Evolutionary conservation across 345 rosid species (phyloP), one percentile per base, ranked within the genome.

Genomic region (Streptanthus diversifolius): DNA sequence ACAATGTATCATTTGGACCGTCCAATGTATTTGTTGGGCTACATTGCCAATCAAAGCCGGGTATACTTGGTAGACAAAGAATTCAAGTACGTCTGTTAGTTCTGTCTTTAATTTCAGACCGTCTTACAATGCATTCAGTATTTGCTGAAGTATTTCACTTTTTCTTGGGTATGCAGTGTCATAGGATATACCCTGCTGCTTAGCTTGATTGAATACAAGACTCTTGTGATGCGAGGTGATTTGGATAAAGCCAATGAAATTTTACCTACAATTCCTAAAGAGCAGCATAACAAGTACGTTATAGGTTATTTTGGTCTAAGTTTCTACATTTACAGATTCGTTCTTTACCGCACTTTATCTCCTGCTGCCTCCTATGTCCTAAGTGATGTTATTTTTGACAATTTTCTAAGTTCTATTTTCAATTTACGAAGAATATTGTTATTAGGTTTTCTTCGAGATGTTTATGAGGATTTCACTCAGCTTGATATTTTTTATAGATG

Each of bases 1-100:
- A 95, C 99, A 27, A 95, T 95, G 99, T 92, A 77, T 77, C 99
- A 95, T 82, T 84, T 95, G 89, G 99, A 95, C 78, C 97, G 98
- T 43, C 99, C 99, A 33, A 95, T 95, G 98, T 95, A 95, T 83
- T 83, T 95, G 84, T 81, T 95, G 83, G 98, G 98, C 12, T 95
- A 95, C 80, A 93, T 95, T 76, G 97, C 98, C 6, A 86, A 71
- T 82, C 99, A 95, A 85, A 92, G 98, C 80, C 91, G 98, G 59
- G 99, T 95, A 36, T 95, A 87, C 81, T 83, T 95, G 63, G 90
- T 95, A 29, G 99, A 95, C 86, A 95, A 95, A 79, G 99, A 95
- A 81, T 95, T 92, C 76, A 95, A 89, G 99, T 95, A 85, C 76
- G 92, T 80, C 22, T 1, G 41, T 41, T 33, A 60, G 11, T 7